Conservation (phyloP, 2,329 filamentous ascomycete species). For the Coleophoma eucalyptorum region DNA sequence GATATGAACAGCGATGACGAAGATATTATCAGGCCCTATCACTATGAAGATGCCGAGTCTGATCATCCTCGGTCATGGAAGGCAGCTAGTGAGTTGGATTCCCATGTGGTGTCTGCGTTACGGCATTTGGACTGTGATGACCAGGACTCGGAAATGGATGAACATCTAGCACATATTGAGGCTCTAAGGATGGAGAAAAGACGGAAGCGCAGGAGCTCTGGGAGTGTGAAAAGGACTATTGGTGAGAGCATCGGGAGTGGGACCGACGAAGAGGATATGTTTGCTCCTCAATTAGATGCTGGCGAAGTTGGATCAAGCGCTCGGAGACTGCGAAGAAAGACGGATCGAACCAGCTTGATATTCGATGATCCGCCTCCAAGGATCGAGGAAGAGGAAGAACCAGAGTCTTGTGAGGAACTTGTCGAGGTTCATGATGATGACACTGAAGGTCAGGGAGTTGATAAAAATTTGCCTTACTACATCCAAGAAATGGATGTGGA, state of each 20-base stretch:
- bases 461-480: conserved; percentile 23
- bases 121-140: conserved; percentile 17
- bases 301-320: conserved; percentile 26
- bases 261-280: conserved; percentile 29
- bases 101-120: conserved; percentile 12
- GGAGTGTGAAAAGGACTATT: conserved; percentile 25
- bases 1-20: conserved; percentile 22
- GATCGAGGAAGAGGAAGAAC: conserved; percentile 28
- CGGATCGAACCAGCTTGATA: conserved; percentile 23
- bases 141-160: conserved; percentile 5
- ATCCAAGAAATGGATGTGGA: conserved; percentile 25
- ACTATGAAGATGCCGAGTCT: conserved; percentile 28
- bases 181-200: conserved; percentile 17
- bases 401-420: conserved; percentile 26
- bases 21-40: conserved; percentile 22
- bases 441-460: conserved; percentile 9
- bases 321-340: conserved; percentile 26
- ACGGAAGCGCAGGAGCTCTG: conserved; percentile 23
- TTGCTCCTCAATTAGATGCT: conserved; percentile 20
- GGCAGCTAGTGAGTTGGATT: conserved; percentile 16
- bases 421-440: conserved; percentile 17
- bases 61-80: conserved; percentile 17
- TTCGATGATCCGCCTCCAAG: conserved; percentile 29
- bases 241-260: conserved; percentile 28
- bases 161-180: conserved; percentile 21